Evolutionary conservation across 2,329 filamentous ascomycete species (phyloP), one percentile per base, ranked within the genome.

Genomic region (Xylariaceae sp.): DNA sequence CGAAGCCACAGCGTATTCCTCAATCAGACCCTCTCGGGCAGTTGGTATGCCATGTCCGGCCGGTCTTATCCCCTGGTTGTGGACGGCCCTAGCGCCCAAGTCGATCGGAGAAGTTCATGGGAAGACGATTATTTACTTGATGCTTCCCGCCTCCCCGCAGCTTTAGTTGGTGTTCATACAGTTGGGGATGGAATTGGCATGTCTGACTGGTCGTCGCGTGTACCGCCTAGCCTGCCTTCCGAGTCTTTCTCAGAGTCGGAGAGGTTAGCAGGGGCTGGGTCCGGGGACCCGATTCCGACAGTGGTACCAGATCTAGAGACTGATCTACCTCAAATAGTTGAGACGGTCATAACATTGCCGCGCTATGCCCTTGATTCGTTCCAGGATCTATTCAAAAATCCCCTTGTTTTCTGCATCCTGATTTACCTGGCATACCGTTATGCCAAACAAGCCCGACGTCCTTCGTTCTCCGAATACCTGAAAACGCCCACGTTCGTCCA

Each of bases 1-100:
- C 77, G 85, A 30, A 80, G 78, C 58, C 79, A 80, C 57, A 84
- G 82, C 53, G 84, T 96, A 0, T 95, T 94, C 66, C 79, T 97
- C 55, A 96, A 96, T 68, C 87, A 86, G 61, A 96, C 92, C 1
- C 83, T 88, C 52, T 76, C 78, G n/a, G 92, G 92, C 29, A 88
- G 88, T 56, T 97, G 92, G 91, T 99, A 92, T 70, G 94, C 92
- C 30, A 80, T 97, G 72, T 96, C 92, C 1, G 92, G 95, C 54
- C 80, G 78, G 39, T 84, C 84, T 8, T 97, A 96, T 63, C 94
- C 94, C 3, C 79, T 92, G 9, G 89, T 96, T 26, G 86, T 92
- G 19, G 83, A 89, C 49, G 85, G 79, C 0, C 77, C 79, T 0
- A 59, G 67, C 2, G 81, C 74, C 19, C 73, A 71, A 58, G 73